Conservation (phyloP, 2,329 filamentous ascomycete species). For the Calcarisporium arbuscula region DNA sequence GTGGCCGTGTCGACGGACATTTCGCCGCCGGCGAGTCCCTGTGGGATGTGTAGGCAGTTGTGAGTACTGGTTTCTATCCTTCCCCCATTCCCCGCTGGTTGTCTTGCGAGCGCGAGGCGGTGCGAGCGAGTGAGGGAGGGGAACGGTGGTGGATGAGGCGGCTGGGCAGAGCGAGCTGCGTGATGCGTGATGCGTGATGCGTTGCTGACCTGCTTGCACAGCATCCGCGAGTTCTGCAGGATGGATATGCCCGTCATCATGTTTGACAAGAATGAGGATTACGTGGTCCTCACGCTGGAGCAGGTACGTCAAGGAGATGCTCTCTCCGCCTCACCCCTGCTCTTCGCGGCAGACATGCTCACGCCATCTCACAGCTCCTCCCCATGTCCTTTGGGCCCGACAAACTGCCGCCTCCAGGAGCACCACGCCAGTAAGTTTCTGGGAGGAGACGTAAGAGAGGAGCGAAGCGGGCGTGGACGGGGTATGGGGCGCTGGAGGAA, state of each 20-base stretch:
- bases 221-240: slow-evolving; percentile 70
- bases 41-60: slow-evolving; percentile 96
- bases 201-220: slow-evolving; percentile 22
- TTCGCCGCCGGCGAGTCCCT: slow-evolving; percentile 64
- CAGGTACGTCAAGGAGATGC: slow-evolving; percentile 45
- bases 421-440: neutral
- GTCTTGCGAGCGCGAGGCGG: neutral
- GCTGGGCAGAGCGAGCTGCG: slow-evolving; percentile 1
- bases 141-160: no score
- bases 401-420: slow-evolving; percentile 38
- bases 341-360: neutral
- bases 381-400: slow-evolving; percentile 64
- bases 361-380: slow-evolving; percentile 54
- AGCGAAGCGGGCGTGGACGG: no score
- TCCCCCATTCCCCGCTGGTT: neutral
- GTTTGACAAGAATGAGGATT: slow-evolving; percentile 79
- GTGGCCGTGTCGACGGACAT: slow-evolving; percentile 83
- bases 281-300: slow-evolving; percentile 61
- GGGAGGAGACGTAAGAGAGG: no score
- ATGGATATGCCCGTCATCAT: slow-evolving; percentile 75
- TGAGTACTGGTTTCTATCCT: slow-evolving; percentile 34
- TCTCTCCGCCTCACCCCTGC: neutral
- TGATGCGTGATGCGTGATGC: slow-evolving; percentile 11
- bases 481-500: no score
- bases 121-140: neutral